Base-by-base conservation (phyloP, 2,329 filamentous ascomycete genomes). In the Diaporthe sp. region DNA sequence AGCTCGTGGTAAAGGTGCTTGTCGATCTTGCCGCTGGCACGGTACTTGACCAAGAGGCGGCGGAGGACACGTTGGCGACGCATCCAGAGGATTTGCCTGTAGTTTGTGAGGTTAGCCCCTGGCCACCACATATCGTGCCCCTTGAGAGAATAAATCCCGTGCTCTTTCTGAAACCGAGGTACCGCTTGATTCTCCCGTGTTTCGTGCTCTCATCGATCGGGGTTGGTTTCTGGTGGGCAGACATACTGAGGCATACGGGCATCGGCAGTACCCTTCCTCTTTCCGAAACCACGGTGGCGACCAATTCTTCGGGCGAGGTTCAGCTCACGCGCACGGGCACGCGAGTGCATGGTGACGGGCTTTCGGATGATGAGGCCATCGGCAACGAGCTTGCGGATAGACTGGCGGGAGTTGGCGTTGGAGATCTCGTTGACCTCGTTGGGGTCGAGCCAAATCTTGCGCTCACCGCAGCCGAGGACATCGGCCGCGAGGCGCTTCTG, bases 1-100 rank as follows among this genome's bases (percentile, higher is more conserved):
- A 99, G 95, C 91, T 98, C 96, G 93, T 99, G 97, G 93, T 99
- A 99, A 78, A 99, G 95, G 92, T 99, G 97, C 94, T 99, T 99
- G 91, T 99, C 97, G 87, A 99, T 99, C 94, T 99, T 99, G 88
- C 97, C 97, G 84, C 94, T 94, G 88, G 96, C 96, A 89, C 97
- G 97, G 92, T 99, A 99, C 92, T 98, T 98, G 91, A 98, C 97
- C 82, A 99, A 92, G 77, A 99, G 94, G 87, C 97, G 97, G 86
- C 97, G 96, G 89, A 99, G 96, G 86, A 99, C 96, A 90, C 97
- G 95, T 86, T 97, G 96, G 86, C 97, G 96, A 89, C 97, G 96
- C 97, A 99, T 99, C 97, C 97, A 99, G 84, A 98, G 92, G 82
- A 99, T 91, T 91, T 98, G 95, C 88, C 94, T 97, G 82, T 88